Base-by-base conservation (phyloP, 2,329 filamentous ascomycete genomes). In the Fusarium penzigii region DNA sequence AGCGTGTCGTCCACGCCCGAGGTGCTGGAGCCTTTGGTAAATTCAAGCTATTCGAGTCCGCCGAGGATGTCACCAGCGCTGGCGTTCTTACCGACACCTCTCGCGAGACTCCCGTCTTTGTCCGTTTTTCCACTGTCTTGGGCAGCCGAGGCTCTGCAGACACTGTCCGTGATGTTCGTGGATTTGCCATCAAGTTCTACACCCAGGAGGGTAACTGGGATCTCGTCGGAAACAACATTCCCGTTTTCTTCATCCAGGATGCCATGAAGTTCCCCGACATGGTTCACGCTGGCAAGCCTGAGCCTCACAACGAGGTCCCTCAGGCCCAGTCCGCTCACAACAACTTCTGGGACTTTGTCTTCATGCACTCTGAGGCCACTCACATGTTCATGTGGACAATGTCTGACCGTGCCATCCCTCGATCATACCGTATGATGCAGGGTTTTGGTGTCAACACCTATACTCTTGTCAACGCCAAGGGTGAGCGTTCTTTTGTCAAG, bases 391-490 rank as follows among this genome's bases (percentile, higher is more conserved):
- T 89, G 78, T 92, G 89, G 88, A 75, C 84, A 29, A 89, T 91
- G 85, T 88, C 83, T 9, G 89, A 92, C 66, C 80, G 88, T 29
- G 78, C 79, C 0, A 90, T 90, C 50, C 89, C 89, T 2, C 81
- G 87, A 3, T 90, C 86, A 0, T 92, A 80, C 71, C 84, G 89
- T 20, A 92, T 92, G 88, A 92, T 93, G 87, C 88, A 93, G 60
- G 89, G 89, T 0, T 93, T 92, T 51, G 89, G 89, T 48, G 89
- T 93, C 61, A 92, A 93, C 70, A 92, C 90, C 0, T 93, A 78
- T 63, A 88, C 82, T 0, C 77, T 92, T 2, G 76, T 78, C 55
- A 91, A 91, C 54, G 80, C 78, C 20, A 78, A 87, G 58, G 88
- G 87, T 17, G 81, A 89, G 66, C 79, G 86, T 1, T 78, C 82